A percentile compares a stretch with the other conserved stretches of the same genome.
Evolutionary conservation across 257 asterid species (phyloP).

Genomic region (Solanum chmielewskii): DNA sequence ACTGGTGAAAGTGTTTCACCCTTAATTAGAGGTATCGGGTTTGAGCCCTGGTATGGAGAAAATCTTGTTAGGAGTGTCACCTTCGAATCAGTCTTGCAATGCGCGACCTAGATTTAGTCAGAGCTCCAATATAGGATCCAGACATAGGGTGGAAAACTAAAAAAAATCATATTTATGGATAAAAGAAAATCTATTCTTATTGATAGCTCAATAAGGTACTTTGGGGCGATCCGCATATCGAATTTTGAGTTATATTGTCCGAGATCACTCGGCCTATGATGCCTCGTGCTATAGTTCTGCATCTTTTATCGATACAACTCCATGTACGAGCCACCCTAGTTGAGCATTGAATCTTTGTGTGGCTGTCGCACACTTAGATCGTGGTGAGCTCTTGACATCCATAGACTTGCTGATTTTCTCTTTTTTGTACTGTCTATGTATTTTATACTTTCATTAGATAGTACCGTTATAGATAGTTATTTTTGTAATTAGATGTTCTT

Average conservation of each 20-base stretch:
- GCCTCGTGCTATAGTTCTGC: not conserved
- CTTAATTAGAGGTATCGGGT: too few relatives aligned
- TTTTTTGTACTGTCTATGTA: not conserved
- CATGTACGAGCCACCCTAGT: accelerated
- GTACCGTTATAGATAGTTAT: not conserved
- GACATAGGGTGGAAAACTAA: too few relatives aligned
- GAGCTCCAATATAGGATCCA: too few relatives aligned
- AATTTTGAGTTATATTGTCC: not conserved
- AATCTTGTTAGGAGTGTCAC: too few relatives aligned
- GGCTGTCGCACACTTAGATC: not conserved
- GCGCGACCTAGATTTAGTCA: too few relatives aligned
- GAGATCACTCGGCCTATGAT: too few relatives aligned
- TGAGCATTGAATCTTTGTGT: not conserved
- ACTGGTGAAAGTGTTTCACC: too few relatives aligned
- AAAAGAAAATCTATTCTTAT: too few relatives aligned
- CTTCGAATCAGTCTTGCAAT: too few relatives aligned
- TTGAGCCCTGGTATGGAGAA: too few relatives aligned
- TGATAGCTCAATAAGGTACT: not conserved
- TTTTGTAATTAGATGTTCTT: not conserved
- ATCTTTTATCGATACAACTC: not conserved
- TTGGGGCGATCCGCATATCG: accelerated
- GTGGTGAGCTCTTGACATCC: not conserved
- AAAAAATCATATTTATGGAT: not conserved
- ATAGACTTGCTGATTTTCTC: not conserved
- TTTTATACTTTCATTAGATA: too few relatives aligned